phyloP scores from a whole-genome alignment of 495 filamentous ascomycete species.

The Penicillium arizonense region DNA sequence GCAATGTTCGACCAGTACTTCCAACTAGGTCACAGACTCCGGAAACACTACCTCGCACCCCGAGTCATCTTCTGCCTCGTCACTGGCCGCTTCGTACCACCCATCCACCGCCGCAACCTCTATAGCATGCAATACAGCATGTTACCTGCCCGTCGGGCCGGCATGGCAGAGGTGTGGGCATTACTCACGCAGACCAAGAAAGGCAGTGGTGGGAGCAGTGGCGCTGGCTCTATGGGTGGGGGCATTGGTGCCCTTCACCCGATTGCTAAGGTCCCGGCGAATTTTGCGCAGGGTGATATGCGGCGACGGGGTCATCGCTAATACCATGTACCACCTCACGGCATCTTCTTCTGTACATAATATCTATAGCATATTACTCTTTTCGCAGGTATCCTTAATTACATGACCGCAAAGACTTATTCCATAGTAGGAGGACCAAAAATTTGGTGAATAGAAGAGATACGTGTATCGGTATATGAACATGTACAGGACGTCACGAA shows the following conservation, averaged over 20 bases:
- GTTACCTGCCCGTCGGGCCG: conserved; percentile 79
- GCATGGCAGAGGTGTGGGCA: conserved; percentile 83
- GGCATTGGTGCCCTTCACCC: conserved; percentile 31
- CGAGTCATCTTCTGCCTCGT: conserved; percentile 82
- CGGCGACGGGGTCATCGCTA: conserved; percentile 41
- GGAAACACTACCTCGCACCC: conserved; percentile 91
- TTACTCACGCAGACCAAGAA: conserved; percentile 60
- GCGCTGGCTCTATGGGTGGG: conserved; percentile 25
- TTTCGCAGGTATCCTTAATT: background rate
- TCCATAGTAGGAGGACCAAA: background rate
- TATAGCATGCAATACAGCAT: conserved; percentile 99
- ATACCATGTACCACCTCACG: conserved; percentile 1
- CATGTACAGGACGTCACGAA: too few relatives aligned
- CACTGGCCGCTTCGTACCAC: conserved; percentile 86
- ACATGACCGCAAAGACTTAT: too few relatives aligned
- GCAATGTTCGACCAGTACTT: conserved; percentile 98
- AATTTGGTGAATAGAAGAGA: too few relatives aligned
- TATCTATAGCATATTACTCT: conserved; percentile 7
- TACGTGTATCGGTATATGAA: too few relatives aligned
- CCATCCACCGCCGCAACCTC: conserved; percentile 88
- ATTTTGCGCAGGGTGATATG: conserved; percentile 36
- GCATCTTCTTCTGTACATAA: conserved; percentile 1
- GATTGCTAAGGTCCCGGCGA: conserved; percentile 32
- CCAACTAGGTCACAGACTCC: conserved; percentile 85
- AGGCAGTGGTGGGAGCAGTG: conserved; percentile 22